Evolutionary conservation across 179 eudicot species (phyloP), one percentile per base, ranked within the genome.

Genomic region (Patellifolia procumbens): DNA sequence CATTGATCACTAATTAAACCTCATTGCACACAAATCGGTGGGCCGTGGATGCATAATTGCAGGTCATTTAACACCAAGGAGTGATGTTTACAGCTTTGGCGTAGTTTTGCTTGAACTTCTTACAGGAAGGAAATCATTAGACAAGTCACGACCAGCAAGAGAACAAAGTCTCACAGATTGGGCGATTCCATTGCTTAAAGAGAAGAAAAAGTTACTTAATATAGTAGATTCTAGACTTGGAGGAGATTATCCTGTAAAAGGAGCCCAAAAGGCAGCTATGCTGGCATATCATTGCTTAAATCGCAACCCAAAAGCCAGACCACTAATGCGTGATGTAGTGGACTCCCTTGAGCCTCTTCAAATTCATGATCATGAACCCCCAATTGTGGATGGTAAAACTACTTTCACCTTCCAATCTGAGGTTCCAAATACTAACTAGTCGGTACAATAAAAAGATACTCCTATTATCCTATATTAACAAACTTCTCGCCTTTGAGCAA

Each of bases 301-400:
- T 68, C 90, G 91, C n/a, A 93, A 93, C 67, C 98, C 98, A 0
- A 93, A 93, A 84, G 97, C 97, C 7, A 86, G 98, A 73, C 98
- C 98, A 5, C 81, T 91, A 10, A 93, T 93, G 98, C 83, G 93
- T 7, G 98, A 93, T 68, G 85, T 93, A 3, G 98, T 93, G 0
- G 98, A 91, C 72, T 84, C 98, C 26, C 73, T 93, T 69, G 98
- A 93, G 82, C 98, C 97, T 70, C 93, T 93, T 35, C 98, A 88
- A 76, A 75, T 68, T 34, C 49, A 61, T 74, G 76, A 60, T 2
- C 65, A 37, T 34, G 77, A 24, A 13, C 37, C 74, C 15, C 13
- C 13, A 31, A 48, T 26, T 56, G 56, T 72, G 65, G 65, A 63
- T 63, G 61, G 72, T 34, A 67, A 52, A 49, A 10, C 62, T 31